phyloP scores from a whole-genome alignment of 768 basidiomycete species.

The Russula compacta region DNA sequence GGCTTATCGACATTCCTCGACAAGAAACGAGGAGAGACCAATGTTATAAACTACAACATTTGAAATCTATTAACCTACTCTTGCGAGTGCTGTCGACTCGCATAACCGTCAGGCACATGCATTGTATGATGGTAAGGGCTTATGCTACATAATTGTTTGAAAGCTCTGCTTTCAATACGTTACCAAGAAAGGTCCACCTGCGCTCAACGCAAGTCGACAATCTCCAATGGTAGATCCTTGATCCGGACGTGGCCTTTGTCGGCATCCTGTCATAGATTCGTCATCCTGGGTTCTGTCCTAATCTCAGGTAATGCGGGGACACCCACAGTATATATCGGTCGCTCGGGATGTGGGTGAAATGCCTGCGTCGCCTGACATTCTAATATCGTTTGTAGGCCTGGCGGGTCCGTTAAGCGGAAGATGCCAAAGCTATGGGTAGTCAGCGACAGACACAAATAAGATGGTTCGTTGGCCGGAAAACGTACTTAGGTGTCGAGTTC shows the following conservation, averaged over 20 bases:
- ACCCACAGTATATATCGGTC: slow-evolving; percentile 80
- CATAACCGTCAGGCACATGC: background rate
- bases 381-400: slow-evolving; percentile 64
- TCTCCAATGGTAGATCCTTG: slow-evolving; percentile 64
- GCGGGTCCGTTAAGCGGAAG: slow-evolving; percentile 84
- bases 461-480: background rate
- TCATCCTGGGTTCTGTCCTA: background rate
- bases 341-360: slow-evolving; percentile 80
- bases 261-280: slow-evolving; percentile 46
- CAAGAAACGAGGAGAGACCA: background rate
- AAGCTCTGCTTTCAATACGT: slow-evolving; percentile 1
- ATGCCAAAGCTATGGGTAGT: slow-evolving; percentile 58
- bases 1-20: background rate
- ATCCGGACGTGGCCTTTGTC: slow-evolving; percentile 81
- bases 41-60: slow-evolving; percentile 8
- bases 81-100: background rate
- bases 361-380: slow-evolving; percentile 61
- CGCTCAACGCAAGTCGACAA: slow-evolving; percentile 62
- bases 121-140: background rate
- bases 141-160: slow-evolving; percentile 4
- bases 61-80: slow-evolving; percentile 4
- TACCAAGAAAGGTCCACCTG: background rate
- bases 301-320: background rate
- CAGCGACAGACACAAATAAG: background rate
- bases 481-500: slow-evolving; percentile 63